Percentiles rank a stretch among this genome's conserved stretches.
Evolutionary conservation across 305 asterid species (phyloP).

Genomic region (Withania somnifera): DNA sequence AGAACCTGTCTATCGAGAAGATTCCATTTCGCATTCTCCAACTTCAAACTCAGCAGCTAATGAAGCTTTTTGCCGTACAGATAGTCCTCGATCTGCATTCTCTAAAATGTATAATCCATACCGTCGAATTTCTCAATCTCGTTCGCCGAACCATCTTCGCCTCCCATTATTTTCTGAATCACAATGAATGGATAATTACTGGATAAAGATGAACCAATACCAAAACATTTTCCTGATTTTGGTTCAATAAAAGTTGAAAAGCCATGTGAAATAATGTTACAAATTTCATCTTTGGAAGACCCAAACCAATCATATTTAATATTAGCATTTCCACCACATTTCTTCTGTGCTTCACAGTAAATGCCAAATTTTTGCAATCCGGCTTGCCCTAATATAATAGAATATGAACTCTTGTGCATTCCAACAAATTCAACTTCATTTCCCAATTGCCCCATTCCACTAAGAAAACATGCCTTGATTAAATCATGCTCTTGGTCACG

Average conservation of each 20-base stretch:
- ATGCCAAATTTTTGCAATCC: slow-evolving; percentile 18
- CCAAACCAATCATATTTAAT: slow-evolving; percentile 41
- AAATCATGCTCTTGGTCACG: background rate
- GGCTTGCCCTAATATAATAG: slow-evolving; percentile 16
- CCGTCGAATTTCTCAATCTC: no score
- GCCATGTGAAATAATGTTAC: slow-evolving; percentile 23
- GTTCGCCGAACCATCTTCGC: no score
- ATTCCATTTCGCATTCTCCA: no score
- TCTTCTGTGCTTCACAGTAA: slow-evolving; percentile 20
- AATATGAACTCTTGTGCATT: slow-evolving; percentile 19
- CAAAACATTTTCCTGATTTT: slow-evolving; percentile 9
- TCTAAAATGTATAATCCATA: no score
- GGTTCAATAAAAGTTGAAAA: background rate
- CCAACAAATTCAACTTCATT: slow-evolving; percentile 18
- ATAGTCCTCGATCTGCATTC: no score
- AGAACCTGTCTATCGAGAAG: no score
- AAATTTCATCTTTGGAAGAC: slow-evolving; percentile 23
- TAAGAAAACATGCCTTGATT: slow-evolving; percentile 10
- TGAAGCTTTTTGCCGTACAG: no score
- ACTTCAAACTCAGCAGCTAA: no score
- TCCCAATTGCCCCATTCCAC: slow-evolving; percentile 13
- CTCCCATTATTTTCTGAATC: no score
- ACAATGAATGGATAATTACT: slow-evolving; percentile 3
- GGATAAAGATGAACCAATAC: slow-evolving; percentile 37
- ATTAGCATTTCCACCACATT: slow-evolving; percentile 42